These are phyloP conservation scores for Lentinula novae-zelandiae DNA, from an alignment of 1,284 basidiomycete species.

Conservation along the genomic window DNA sequence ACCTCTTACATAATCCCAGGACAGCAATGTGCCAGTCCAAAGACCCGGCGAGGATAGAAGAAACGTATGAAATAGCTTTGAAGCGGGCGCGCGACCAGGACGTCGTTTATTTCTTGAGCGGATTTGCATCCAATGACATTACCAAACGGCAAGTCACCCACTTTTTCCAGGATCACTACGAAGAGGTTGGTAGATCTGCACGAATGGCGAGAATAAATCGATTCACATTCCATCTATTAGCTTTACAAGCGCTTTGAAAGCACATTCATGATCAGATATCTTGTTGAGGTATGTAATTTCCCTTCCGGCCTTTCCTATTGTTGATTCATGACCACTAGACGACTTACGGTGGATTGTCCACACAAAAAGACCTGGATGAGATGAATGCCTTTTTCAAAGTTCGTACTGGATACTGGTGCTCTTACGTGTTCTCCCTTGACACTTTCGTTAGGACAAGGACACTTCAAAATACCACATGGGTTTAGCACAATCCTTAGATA, in stretches of 20 bases:
- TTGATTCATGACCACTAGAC: background rate
- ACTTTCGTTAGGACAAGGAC: constrained; percentile 13
- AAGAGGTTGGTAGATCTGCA: constrained; percentile 34
- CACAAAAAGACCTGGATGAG: constrained; percentile 11
- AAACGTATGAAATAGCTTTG: constrained; percentile 58
- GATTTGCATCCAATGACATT: constrained; percentile 40
- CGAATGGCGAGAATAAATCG: background rate
- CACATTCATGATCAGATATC: constrained; percentile 8
- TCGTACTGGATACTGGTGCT: background rate
- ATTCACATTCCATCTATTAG: background rate
- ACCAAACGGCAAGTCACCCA: constrained; percentile 37
- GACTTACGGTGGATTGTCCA: constrained; percentile 7
- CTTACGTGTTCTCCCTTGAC: background rate
- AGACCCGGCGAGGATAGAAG: constrained; percentile 46
- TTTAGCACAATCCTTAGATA: constrained; percentile 12
- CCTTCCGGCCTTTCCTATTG: background rate
- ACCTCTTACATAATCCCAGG: constrained; percentile 14
- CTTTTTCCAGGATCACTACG: constrained; percentile 53
- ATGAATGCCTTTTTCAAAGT: constrained; percentile 13
- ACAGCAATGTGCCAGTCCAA: constrained; percentile 42
- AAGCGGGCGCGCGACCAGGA: constrained; percentile 63
- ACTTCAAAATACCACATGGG: constrained; percentile 12
- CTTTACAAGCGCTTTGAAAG: constrained; percentile 10
- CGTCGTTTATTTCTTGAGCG: constrained; percentile 51
- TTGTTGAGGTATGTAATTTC: constrained; percentile 10